A percentile compares a stretch with the other conserved stretches of the same genome.
phyloP scores from a whole-genome alignment of 768 basidiomycete species.

The Calocybe indica region DNA sequence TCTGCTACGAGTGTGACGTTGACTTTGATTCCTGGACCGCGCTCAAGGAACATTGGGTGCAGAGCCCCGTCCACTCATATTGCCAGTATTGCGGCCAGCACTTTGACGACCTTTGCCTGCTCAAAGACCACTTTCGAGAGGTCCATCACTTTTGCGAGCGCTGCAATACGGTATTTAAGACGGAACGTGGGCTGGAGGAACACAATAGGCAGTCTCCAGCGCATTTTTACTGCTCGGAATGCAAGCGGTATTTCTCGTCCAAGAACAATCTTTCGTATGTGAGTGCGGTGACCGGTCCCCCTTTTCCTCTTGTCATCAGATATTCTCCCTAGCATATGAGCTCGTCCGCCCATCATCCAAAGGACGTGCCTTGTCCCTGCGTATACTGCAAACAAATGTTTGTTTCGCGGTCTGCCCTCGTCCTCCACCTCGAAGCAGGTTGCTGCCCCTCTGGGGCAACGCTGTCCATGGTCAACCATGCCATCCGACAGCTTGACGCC shows the following conservation, averaged over 20 bases:
- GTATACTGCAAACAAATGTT: conserved; percentile 41
- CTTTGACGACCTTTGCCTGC: conserved; percentile 24
- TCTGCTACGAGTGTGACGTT: conserved; percentile 37
- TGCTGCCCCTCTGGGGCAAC: conserved; percentile 44
- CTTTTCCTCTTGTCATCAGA: background rate
- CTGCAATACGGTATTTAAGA: conserved; percentile 38
- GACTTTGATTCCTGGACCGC: conserved; percentile 36
- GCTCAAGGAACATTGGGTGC: conserved; percentile 46
- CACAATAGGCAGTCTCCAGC: conserved; percentile 39
- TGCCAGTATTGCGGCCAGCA: conserved; percentile 46
- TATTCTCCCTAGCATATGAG: conserved; percentile 35
- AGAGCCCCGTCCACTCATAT: conserved; percentile 42
- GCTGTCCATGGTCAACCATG: conserved; percentile 33
- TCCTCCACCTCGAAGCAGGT: conserved; percentile 61
- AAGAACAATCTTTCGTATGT: conserved; percentile 27
- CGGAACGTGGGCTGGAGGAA: conserved; percentile 32
- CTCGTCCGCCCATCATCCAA: conserved; percentile 43
- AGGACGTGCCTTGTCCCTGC: conserved; percentile 28
- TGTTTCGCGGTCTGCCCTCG: conserved; percentile 46
- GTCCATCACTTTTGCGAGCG: conserved; percentile 35
- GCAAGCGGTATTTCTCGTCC: conserved; percentile 36
- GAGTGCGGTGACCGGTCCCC: background rate
- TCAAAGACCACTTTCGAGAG: conserved; percentile 34
- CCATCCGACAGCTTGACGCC: conserved; percentile 37
- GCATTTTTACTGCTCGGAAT: conserved; percentile 40